Percentiles rank a stretch among this genome's conserved stretches.
phyloP scores from a whole-genome alignment of 2,329 filamentous ascomycete genomes.

The Fusarium bulbicola region DNA sequence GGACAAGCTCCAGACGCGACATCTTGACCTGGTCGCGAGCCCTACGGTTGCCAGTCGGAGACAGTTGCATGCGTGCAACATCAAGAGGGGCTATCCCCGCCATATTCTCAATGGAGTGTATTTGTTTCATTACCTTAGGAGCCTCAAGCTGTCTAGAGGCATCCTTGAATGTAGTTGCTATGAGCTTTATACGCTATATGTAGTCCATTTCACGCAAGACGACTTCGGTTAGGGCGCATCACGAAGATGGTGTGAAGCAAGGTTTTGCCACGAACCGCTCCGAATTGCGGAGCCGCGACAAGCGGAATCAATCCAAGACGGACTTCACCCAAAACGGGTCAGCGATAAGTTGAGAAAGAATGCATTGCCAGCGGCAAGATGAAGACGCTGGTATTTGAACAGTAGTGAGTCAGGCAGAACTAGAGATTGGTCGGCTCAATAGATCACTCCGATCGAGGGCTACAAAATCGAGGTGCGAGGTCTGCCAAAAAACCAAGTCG shows the following conservation, averaged over 20 bases:
- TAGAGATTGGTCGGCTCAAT: not conserved
- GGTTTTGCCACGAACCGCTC: not conserved
- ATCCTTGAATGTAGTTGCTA: not conserved
- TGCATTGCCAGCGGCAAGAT: rapidly evolving
- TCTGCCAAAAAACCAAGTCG: not conserved
- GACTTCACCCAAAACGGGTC: rapidly evolving
- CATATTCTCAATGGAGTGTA: not conserved
- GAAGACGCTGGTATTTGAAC: rapidly evolving
- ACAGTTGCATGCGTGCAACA: not conserved
- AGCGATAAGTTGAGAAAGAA: rapidly evolving
- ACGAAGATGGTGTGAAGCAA: not conserved
- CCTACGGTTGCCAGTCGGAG: not conserved
- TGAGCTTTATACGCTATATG: not conserved
- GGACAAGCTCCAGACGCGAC: no score
- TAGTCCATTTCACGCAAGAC: not conserved
- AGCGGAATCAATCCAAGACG: not conserved
- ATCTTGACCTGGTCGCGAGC: not conserved
- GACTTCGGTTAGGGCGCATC: not conserved
- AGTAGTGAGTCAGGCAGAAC: rapidly evolving
- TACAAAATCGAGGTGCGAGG: not conserved
- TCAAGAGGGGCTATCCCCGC: not conserved
- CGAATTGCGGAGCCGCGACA: not conserved
- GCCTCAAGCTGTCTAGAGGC: no score
- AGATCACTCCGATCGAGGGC: no score
- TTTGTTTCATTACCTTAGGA: not conserved